A percentile compares a stretch with the other conserved stretches of the same genome.
phyloP scores from a whole-genome alignment of 2,329 filamentous ascomycete species.

The Stachybotrys elegans region DNA sequence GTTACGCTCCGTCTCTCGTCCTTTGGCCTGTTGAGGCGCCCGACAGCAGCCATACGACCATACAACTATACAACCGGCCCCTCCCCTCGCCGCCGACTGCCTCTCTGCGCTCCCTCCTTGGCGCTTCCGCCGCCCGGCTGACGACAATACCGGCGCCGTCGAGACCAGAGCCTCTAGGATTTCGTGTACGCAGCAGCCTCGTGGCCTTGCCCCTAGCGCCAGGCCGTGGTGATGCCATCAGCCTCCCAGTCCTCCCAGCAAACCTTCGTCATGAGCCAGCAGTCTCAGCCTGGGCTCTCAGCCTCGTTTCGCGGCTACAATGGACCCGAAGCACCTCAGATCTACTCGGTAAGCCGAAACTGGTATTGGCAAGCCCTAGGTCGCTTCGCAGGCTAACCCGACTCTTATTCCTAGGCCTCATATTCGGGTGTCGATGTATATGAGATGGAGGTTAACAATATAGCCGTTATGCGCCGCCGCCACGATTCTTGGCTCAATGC shows the following conservation, averaged over 20 bases:
- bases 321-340: conserved; percentile 44
- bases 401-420: conserved; percentile 55
- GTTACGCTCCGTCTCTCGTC: too few species aligned
- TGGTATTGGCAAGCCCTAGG: background rate
- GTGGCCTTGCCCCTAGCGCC: too few species aligned
- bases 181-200: too few species aligned
- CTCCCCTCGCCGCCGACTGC: too few species aligned
- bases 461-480: conserved; percentile 93
- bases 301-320: conserved; percentile 31
- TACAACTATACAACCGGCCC: too few species aligned
- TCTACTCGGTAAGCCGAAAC: conserved; percentile 51
- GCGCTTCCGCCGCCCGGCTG: too few species aligned
- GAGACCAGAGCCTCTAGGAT: too few species aligned
- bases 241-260: too few species aligned
- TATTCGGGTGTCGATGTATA: conserved; percentile 97
- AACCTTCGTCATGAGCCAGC: conserved; percentile 53
- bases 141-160: too few species aligned
- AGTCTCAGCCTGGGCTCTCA: conserved; percentile 36
- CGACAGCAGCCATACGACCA: too few species aligned
- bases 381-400: conserved; percentile 11
- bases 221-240: conserved; percentile 1
- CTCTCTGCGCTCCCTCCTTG: too few species aligned
- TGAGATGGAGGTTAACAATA: conserved; percentile 92
- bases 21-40: too few species aligned
- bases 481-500: conserved; percentile 97